Evolutionary conservation across 2,329 filamentous ascomycete species (phyloP), one percentile per base, ranked within the genome.

Genomic region (Pseudogymnoascus sp.): DNA sequence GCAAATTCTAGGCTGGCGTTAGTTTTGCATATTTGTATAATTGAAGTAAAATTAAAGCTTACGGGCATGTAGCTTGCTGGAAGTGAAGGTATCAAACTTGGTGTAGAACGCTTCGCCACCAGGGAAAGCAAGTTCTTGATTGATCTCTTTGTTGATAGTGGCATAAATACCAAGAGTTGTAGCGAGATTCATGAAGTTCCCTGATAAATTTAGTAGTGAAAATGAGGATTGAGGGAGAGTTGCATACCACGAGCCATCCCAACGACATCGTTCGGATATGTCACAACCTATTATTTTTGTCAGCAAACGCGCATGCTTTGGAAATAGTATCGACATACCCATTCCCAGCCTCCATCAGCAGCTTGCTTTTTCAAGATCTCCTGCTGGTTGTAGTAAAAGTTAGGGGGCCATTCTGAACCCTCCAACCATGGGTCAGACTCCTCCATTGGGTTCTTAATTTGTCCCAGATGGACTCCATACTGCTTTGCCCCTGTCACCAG

Each of bases 341-440:
- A 51, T 15, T 51, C 44, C 44, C 44, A 51, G 13, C 44, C 44
- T 10, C 44, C 44, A 31, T 51, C n/a, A 12, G 44, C 44, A 51
- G 44, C 44, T 10, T 71, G 62, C 3, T 67, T 64, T 3, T 51
- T 25, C 60, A 82, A 70, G 61, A 80, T 76, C 25, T 74, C 71
- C 66, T 83, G 77, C 67, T 82, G 80, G 36, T 72, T 68, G 66
- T 81, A 81, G 68, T 83, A 83, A 68, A 82, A 83, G 69, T 80
- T 83, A 2, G 75, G 44, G 13, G 74, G 3, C 75, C 75, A 33
- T 70, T 66, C 10, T 10, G 44, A 1, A 15, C 72, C 70, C 7
- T 74, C 74, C 3, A 81, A 70, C 74, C 76, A 77, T 1, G 75
- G 75, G 61, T 80, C 78, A 12, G 73, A 70, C 66, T 83, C 79